These are phyloP conservation scores for Garcileccinum viscosum DNA, from an alignment of 1,284 basidiomycete genomes.

Conservation along the genomic window DNA sequence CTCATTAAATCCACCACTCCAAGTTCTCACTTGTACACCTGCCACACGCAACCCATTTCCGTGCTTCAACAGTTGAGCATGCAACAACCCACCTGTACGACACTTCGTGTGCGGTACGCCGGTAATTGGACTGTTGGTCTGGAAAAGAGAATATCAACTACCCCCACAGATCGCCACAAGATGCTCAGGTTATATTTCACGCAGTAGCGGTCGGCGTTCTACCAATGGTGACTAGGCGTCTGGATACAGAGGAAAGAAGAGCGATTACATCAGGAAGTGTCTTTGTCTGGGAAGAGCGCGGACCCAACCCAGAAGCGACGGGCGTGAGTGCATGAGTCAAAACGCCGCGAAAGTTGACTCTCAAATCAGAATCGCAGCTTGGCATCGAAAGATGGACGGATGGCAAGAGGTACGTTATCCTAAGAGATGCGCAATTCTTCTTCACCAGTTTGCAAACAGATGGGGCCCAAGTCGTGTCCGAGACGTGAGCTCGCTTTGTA, in stretches of 20 bases:
- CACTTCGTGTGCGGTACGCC: constrained; percentile 41
- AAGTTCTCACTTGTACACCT: constrained; percentile 25
- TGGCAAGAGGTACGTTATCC: constrained; percentile 59
- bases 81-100: constrained; percentile 45
- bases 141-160: constrained; percentile 36
- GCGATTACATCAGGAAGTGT: constrained; percentile 71
- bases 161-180: constrained; percentile 56
- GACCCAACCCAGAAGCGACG: constrained; percentile 68
- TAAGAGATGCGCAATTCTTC: constrained; percentile 37
- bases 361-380: constrained; percentile 46
- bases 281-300: constrained; percentile 84
- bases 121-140: constrained; percentile 31
- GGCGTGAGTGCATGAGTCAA: constrained; percentile 53
- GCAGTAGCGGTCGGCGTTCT: constrained; percentile 66
- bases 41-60: constrained; percentile 24
- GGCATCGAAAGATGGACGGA: constrained; percentile 84
- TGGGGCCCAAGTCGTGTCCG: constrained; percentile 81
- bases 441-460: constrained; percentile 32
- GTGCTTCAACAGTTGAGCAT: background rate
- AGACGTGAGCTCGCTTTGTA: constrained; percentile 56
- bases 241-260: constrained; percentile 76
- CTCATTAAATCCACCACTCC: constrained; percentile 38
- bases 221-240: constrained; percentile 73
- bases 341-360: background rate
- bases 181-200: constrained; percentile 79